Base-by-base conservation (phyloP, 176 grass and related monocot species). In the Neostapfia colusana region DNA sequence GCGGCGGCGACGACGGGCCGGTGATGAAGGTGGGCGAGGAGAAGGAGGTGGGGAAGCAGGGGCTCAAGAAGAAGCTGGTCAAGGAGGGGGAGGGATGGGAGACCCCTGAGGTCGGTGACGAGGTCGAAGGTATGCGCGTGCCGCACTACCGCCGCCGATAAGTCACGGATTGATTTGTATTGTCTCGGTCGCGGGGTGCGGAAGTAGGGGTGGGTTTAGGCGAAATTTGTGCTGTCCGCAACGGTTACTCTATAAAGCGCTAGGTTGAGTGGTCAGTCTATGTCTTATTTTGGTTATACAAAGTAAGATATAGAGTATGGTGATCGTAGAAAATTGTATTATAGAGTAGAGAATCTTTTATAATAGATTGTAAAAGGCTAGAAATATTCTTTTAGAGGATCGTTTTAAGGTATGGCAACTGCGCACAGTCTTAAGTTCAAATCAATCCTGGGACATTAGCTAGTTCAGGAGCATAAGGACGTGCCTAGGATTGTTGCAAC, bases 81-180 rank as follows among this genome's bases (percentile, higher is more conserved):
- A 97, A 93, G 82, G 91, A 88, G 72, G 91, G 95, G 0, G 86
- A 91, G 40, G 86, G 89, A 5, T 93, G 95, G 95, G 91, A 93
- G 20, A 79, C 63, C 15, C 91, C 95, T 43, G 95, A 93, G 85
- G 85, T 87, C 66, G 95, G 95, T 75, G 95, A 97, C 74, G 95
- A 97, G 79, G 95, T 97, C 28, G 95, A 97, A 93, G 95, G 95
- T 97, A 80, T n/a, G n/a, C n/a, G n/a, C n/a, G n/a, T n/a, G n/a
- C 9, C 20, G 24, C 40, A 2, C 46, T 57, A 4, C 17, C 0
- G 12, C 0, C 26, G 36, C 36, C 0, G 17, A 35, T 63, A 17
- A 28, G 15, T 23, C 65, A 45, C 39, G 23, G 45, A 23, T 63
- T 24, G 61, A 41, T 14, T 12, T 6, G 31, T 4, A 18, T 3